phyloP scores from a whole-genome alignment of 2,329 filamentous ascomycete species.

The Beauveria bassiana region DNA sequence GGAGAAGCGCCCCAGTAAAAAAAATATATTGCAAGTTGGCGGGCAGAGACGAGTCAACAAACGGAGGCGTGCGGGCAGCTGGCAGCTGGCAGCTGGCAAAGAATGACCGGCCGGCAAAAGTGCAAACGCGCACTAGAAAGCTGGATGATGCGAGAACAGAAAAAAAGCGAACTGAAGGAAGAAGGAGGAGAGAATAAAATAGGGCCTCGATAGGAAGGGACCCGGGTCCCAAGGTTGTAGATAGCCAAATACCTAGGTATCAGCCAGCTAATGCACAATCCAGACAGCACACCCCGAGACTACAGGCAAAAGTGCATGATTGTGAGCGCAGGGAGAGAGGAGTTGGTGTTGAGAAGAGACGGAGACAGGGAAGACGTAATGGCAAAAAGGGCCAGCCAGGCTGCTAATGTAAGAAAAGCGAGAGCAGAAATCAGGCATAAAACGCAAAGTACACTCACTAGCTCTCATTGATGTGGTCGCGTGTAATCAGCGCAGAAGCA shows the following conservation, averaged over 20 bases:
- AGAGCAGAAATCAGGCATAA: not conserved
- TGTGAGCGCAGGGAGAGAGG: not conserved
- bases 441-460: not conserved
- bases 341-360: too few species aligned
- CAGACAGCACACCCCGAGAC: not conserved
- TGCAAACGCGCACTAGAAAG: not conserved
- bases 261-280: slow-evolving; percentile 4
- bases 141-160: not conserved
- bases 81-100: not conserved
- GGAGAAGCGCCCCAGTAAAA: not conserved
- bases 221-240: not conserved
- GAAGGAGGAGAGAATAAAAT: not conserved
- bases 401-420: not conserved
- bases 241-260: not conserved
- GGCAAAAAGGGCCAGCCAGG: not conserved
- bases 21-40: not conserved
- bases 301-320: not conserved
- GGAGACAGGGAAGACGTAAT: not conserved
- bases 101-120: not conserved
- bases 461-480: too few species aligned
- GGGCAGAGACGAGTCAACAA: not conserved
- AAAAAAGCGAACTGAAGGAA: not conserved
- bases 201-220: not conserved
- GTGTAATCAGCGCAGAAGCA: not conserved
- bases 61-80: not conserved